phyloP scores from a whole-genome alignment of 2,329 filamentous ascomycete genomes.

The Nannizziopsis arthrosporioides region DNA sequence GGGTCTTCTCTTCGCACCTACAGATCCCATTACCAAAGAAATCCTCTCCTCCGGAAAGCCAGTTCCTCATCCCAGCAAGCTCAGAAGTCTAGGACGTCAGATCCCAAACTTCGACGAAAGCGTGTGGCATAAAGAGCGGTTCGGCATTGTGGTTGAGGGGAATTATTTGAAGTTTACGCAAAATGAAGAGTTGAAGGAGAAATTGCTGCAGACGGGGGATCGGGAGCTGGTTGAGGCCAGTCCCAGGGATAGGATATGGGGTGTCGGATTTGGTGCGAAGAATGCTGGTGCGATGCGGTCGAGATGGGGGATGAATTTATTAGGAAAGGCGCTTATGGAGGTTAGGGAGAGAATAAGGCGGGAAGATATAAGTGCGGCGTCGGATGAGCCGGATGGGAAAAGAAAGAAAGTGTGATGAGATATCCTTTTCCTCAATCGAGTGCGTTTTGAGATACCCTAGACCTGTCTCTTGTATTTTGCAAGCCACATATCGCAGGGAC shows the following conservation, averaged over 20 bases:
- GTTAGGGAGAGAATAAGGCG: constrained; percentile 21
- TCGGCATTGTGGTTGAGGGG: constrained; percentile 23
- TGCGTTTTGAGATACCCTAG: not conserved
- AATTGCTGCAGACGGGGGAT: constrained; percentile 23
- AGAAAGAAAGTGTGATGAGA: constrained; percentile 2
- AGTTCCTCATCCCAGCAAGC: constrained; percentile 16
- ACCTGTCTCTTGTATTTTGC: no score
- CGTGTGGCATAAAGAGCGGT: constrained; percentile 21
- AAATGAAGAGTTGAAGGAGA: constrained; percentile 19
- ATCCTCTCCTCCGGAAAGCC: constrained; percentile 20
- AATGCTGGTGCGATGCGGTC: constrained; percentile 21
- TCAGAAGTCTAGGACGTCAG: constrained; percentile 23
- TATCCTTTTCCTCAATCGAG: not conserved
- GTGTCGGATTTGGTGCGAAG: constrained; percentile 24
- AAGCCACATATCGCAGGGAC: no score
- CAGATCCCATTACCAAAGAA: constrained; percentile 19
- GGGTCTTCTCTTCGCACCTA: constrained; percentile 23
- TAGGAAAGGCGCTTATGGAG: constrained; percentile 27
- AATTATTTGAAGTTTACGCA: constrained; percentile 27
- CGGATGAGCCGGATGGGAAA: not conserved
- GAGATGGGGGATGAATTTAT: constrained; percentile 25
- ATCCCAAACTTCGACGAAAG: constrained; percentile 24
- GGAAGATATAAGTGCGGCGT: constrained; percentile 13
- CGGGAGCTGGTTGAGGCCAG: constrained; percentile 27
- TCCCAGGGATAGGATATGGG: constrained; percentile 28